phyloP scores from a whole-genome alignment of 352 stramenopile species.

The Thalassiosira gravida region DNA sequence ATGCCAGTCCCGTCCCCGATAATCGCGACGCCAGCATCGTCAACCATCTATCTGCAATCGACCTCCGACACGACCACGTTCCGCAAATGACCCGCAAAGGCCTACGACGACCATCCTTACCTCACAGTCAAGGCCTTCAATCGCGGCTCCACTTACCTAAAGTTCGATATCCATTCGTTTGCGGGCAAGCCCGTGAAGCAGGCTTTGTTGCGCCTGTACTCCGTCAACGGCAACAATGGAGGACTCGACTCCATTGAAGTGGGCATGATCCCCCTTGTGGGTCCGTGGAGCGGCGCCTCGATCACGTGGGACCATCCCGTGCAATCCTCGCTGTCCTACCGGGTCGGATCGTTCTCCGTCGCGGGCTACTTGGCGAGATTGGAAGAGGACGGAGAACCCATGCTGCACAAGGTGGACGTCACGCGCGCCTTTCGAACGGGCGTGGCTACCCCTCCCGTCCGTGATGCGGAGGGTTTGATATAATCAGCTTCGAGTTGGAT shows the following conservation, averaged over 20 bases:
- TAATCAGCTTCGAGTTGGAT: constrained; percentile 2
- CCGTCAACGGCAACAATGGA: not conserved
- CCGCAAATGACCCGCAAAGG: not conserved
- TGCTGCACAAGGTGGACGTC: constrained; percentile 3
- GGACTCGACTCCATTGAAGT: not conserved
- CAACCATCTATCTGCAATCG: not conserved
- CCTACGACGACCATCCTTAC: not conserved
- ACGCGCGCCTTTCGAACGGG: not conserved
- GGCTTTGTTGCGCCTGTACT: not conserved
- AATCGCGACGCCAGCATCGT: not conserved
- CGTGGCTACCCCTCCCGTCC: too few species aligned
- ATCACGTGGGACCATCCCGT: not conserved
- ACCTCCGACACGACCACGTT: not conserved
- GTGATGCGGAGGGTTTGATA: not conserved
- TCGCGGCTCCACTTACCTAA: not conserved
- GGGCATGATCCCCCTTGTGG: not conserved
- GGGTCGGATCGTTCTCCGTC: not conserved
- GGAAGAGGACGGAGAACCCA: not conserved
- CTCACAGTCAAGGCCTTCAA: not conserved
- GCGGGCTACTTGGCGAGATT: not conserved
- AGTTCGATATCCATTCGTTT: not conserved
- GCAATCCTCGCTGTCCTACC: not conserved
- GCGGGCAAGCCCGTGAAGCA: not conserved
- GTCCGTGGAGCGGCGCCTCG: not conserved
- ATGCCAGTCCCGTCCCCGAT: not conserved